Base-by-base conservation (phyloP, 768 basidiomycete genomes). In the Auriculariales sp. region DNA sequence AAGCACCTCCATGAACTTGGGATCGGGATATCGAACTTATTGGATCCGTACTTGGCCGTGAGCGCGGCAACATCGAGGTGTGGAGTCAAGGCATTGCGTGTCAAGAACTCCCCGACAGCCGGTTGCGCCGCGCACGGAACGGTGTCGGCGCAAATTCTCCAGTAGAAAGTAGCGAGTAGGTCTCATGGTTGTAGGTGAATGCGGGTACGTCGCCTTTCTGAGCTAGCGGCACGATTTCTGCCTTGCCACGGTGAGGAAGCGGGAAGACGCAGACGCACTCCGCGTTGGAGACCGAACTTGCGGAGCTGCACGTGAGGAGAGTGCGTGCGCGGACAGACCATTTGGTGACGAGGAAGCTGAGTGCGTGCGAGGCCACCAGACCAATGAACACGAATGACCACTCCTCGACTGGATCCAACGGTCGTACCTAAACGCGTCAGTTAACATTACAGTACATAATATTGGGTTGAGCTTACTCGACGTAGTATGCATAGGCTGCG, bases 11-110 rank as follows among this genome's bases (percentile, higher is more conserved):
- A 75, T 72, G 61, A 99, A 98, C 1, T 84, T 5, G 94, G 95
- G 34, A 99, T 87, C 2, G 95, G 95, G 54, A 99, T 97, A 62
- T 95, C 79, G 66, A 97, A 97, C 59, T 89, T 86, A 66, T 99
- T 99, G 57, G 79, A 78, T 50, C 94, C 95, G 60, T 89, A 99
- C 19, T 92, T 70, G 4, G 70, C 68, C 35, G 68, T 65, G 24
- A 88, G 66, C 1, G 70, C 64, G 0, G 75, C 70, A 17, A 82
- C 66, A 28, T 74, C 66, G 4, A 95, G 71, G 0, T 78, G 68
- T 0, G 89, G 92, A 2, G 71, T 66, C 17, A 44, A 14, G 22
- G 39, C 39, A 9, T 19, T 11, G 17, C 4, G 17, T 25, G 19
- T 24, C 17, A 24, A 4, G 15, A 9, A 24, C 6, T 11, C 15